Conservation (phyloP, 1,284 basidiomycete species). For the Schizophyllum commune region DNA sequence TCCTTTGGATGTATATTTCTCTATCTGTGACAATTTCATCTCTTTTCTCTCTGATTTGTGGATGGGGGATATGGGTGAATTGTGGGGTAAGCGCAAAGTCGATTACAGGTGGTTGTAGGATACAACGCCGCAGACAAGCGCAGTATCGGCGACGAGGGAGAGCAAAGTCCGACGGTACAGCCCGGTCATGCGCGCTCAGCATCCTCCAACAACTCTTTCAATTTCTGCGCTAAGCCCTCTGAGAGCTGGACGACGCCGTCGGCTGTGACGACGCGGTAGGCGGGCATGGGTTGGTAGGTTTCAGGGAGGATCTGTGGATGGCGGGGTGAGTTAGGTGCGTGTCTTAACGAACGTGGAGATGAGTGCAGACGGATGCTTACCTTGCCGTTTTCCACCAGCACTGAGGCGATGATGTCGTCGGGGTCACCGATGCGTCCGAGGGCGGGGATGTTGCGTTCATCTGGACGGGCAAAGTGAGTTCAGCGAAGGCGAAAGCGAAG, state of each 20-base stretch:
- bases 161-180: too few species aligned
- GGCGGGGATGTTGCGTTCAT: constrained; percentile 63
- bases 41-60: too few species aligned
- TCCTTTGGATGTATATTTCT: too few species aligned
- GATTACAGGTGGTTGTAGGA: too few species aligned
- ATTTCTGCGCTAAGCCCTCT: constrained; percentile 44
- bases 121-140: too few species aligned
- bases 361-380: constrained; percentile 23
- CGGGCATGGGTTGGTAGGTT: constrained; percentile 74
- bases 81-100: too few species aligned
- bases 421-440: constrained; percentile 68
- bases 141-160: too few species aligned
- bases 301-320: constrained; percentile 48
- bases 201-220: constrained; percentile 23
- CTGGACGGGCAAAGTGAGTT: constrained; percentile 26
- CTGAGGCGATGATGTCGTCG: constrained; percentile 72
- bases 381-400: constrained; percentile 62
- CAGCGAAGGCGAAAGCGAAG: background rate
- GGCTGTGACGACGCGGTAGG: constrained; percentile 66
- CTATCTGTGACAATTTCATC: too few species aligned
- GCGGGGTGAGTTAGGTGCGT: background rate
- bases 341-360: background rate
- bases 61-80: too few species aligned
- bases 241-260: constrained; percentile 63
- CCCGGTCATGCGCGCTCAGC: background rate